Conservation (phyloP, 1,284 basidiomycete species). For the Cryptococcus sp. region DNA sequence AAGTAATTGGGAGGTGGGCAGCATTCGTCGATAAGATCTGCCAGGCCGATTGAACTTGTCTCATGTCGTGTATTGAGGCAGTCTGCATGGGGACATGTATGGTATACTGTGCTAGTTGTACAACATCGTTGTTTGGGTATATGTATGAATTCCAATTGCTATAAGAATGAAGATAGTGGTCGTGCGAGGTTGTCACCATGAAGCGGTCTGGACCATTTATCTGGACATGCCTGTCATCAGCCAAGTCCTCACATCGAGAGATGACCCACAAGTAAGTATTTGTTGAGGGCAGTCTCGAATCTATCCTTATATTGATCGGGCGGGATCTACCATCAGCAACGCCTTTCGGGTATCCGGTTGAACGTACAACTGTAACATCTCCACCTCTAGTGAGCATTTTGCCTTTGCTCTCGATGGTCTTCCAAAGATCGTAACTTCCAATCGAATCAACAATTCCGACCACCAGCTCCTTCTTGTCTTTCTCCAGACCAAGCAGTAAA, state of each 20-base stretch:
- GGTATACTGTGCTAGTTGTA: neutral
- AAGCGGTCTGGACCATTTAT: constrained; percentile 29
- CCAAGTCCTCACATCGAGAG: neutral
- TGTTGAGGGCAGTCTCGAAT: constrained; percentile 28
- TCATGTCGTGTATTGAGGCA: neutral
- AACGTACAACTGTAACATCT: constrained; percentile 35
- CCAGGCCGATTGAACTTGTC: neutral
- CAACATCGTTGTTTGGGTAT: neutral
- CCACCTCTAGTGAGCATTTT: constrained; percentile 34
- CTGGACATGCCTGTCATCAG: constrained; percentile 26
- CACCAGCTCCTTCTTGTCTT: constrained; percentile 59
- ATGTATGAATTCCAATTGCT: neutral
- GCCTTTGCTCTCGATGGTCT: constrained; percentile 32
- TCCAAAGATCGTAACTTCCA: constrained; percentile 49
- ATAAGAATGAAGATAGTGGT: neutral
- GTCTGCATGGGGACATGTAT: neutral
- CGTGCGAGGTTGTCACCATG: neutral
- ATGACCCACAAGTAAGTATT: constrained; percentile 30
- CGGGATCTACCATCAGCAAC: constrained; percentile 22
- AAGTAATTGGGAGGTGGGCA: constrained; percentile 43
- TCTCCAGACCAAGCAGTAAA: constrained; percentile 57
- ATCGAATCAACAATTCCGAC: constrained; percentile 77
- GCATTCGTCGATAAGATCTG: constrained; percentile 30
- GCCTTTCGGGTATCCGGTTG: neutral
- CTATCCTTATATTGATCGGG: constrained; percentile 36